Percentiles rank a stretch among this genome's conserved stretches.
phyloP scores from a whole-genome alignment of 495 filamentous ascomycete species.

The Penicillium roqueforti region DNA sequence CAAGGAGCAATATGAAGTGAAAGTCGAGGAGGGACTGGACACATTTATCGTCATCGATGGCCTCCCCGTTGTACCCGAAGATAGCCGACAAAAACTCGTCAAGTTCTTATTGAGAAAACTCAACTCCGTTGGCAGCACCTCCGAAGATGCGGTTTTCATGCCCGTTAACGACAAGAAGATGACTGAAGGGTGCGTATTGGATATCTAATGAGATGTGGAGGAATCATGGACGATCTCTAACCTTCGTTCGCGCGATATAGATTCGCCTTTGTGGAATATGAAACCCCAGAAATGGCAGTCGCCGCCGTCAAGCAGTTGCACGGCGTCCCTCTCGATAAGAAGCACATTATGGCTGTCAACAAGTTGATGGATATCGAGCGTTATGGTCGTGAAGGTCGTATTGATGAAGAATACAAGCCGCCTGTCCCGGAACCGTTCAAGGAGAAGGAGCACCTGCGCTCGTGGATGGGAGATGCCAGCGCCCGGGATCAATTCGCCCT shows the following conservation, averaged over 20 bases:
- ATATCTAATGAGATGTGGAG: conserved; percentile 13
- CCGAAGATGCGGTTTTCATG: conserved; percentile 89
- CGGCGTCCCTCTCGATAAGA: conserved; percentile 83
- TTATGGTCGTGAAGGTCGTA: conserved; percentile 86
- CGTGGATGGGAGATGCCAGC: conserved; percentile 80
- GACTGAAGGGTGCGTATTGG: conserved; percentile 68
- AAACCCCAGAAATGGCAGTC: conserved; percentile 84
- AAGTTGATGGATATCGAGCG: conserved; percentile 97
- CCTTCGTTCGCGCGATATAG: conserved; percentile 35
- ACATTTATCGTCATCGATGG: conserved; percentile 95
- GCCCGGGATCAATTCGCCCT: conserved; percentile 93
- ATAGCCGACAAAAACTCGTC: conserved; percentile 80
- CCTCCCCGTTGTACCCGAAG: conserved; percentile 76
- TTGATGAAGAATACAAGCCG: conserved; percentile 82
- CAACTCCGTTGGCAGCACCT: conserved; percentile 73
- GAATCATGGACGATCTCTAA: conserved; percentile 4
- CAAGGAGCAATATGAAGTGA: conserved; percentile 86
- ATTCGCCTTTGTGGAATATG: conserved; percentile 94
- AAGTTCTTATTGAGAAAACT: conserved; percentile 94
- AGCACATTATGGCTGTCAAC: conserved; percentile 90
- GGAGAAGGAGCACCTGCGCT: conserved; percentile 92
- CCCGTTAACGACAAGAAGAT: conserved; percentile 76
- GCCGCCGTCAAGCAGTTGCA: conserved; percentile 84
- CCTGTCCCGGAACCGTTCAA: conserved; percentile 74
- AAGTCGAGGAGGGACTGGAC: conserved; percentile 91